phyloP scores from a whole-genome alignment of 1,284 basidiomycete species.

The Lentinula novae-zelandiae region DNA sequence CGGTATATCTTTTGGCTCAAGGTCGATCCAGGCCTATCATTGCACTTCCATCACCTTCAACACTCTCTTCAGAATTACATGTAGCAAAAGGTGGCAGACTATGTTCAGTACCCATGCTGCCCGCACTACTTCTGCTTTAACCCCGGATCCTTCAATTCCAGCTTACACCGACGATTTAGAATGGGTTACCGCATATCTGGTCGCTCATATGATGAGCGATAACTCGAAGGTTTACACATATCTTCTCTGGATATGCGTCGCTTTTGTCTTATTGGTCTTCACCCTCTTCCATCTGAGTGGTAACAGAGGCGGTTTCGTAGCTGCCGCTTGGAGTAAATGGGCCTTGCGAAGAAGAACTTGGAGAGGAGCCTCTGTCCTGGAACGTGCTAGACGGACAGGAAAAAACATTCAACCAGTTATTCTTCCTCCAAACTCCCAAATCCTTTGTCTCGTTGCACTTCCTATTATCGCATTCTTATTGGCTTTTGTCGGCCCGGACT shows the following conservation, averaged over 20 bases:
- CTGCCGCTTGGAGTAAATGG: constrained; percentile 54
- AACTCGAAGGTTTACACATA: constrained; percentile 54
- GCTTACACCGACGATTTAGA: constrained; percentile 39
- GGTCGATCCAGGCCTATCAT: constrained; percentile 3
- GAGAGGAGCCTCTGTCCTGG: constrained; percentile 23
- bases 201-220: constrained; percentile 47
- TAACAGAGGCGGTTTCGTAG: constrained; percentile 36
- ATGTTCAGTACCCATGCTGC: constrained; percentile 7
- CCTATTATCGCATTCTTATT: constrained; percentile 41
- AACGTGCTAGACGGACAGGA: constrained; percentile 1
- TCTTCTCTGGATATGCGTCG: constrained; percentile 49
- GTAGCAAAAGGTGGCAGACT: not conserved
- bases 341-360: constrained; percentile 48
- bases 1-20: not conserved
- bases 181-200: constrained; percentile 56
- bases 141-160: constrained; percentile 43
- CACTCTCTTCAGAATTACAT: constrained; percentile 2
- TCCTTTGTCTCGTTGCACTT: constrained; percentile 45
- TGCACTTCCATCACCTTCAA: not conserved
- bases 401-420: constrained; percentile 33
- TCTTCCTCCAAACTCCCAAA: constrained; percentile 60
- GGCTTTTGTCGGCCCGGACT: constrained; percentile 69
- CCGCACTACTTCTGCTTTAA: constrained; percentile 17
- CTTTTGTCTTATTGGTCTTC: constrained; percentile 35
- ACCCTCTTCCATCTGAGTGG: constrained; percentile 39